Evolutionary conservation across 768 basidiomycete genomes (phyloP).

Genomic region (Rhizopogon vesiculosus): DNA sequence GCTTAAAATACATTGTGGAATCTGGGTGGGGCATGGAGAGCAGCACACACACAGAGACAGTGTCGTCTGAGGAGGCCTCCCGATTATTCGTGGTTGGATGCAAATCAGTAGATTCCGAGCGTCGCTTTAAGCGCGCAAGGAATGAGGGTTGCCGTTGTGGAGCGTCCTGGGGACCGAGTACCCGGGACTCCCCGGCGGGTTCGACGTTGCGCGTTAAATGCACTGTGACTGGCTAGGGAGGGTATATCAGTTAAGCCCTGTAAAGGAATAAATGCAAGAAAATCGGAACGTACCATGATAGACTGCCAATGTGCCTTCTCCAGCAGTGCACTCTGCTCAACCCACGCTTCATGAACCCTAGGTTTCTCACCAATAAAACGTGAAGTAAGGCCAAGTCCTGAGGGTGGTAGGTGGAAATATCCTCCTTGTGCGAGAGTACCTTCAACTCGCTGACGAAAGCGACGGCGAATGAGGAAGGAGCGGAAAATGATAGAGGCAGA

Average conservation of each 20-base stretch:
- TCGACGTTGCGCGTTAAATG: conserved; percentile 26
- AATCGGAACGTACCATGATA: conserved; percentile 37
- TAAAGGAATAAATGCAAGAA: neutral
- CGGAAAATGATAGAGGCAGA: conserved; percentile 62
- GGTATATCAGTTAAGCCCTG: conserved; percentile 1
- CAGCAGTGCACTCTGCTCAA: conserved; percentile 23
- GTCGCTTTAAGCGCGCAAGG: conserved; percentile 2
- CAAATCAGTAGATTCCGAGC: conserved; percentile 5
- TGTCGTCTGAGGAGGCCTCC: conserved; percentile 20
- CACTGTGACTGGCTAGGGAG: conserved; percentile 12
- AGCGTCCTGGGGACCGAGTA: neutral
- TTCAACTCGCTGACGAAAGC: conserved; percentile 49
- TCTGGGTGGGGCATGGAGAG: conserved; percentile 49
- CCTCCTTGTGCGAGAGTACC: conserved; percentile 48
- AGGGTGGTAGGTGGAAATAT: conserved; percentile 34
- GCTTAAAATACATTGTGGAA: conserved; percentile 11
- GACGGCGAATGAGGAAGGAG: conserved; percentile 55
- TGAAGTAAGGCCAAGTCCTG: conserved; percentile 16
- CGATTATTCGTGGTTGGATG: neutral
- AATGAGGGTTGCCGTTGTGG: neutral
- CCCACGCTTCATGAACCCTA: conserved; percentile 43
- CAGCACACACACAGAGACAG: conserved; percentile 51
- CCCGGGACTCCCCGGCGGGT: neutral
- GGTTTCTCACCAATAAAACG: conserved; percentile 46
- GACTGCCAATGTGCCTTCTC: conserved; percentile 35